Percentiles rank a stretch among this genome's conserved stretches.
Evolutionary conservation across 2,329 filamentous ascomycete genomes (phyloP).

Genomic region (Beauveria sp.): DNA sequence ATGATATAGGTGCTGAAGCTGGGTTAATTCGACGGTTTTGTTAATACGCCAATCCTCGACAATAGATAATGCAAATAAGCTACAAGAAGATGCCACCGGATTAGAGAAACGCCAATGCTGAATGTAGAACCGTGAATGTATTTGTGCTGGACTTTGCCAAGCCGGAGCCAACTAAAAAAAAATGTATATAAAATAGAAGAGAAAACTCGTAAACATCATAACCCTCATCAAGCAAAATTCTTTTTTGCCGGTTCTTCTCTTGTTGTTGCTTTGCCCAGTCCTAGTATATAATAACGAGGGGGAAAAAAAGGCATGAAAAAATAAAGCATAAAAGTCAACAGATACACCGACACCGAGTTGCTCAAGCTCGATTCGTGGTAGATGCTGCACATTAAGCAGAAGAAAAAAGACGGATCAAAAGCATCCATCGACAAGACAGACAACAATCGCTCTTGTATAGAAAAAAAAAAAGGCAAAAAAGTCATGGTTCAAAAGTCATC

Average conservation of each 20-base stretch:
- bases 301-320: not conserved
- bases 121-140: not conserved
- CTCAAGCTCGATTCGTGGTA: not conserved
- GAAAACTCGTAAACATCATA: conserved; percentile 5
- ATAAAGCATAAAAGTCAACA: not conserved
- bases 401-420: conserved; percentile 1
- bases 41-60: too few relatives aligned
- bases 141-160: not conserved
- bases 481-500: conserved; percentile 3
- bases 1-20: not conserved
- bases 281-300: not conserved
- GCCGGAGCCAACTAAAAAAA: not conserved
- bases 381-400: not conserved
- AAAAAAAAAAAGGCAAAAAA: not conserved
- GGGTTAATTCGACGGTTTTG: not conserved
- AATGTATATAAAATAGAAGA: not conserved
- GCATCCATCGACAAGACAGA: conserved; percentile 12
- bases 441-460: conserved; percentile 8
- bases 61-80: too few relatives aligned
- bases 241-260: not conserved
- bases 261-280: conserved; percentile 12
- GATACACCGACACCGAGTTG: not conserved
- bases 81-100: too few relatives aligned
- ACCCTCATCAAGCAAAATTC: conserved; percentile 11
- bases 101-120: not conserved